phyloP scores from a whole-genome alignment of 2,329 filamentous ascomycete genomes.

The Colletotrichum spaethianum region DNA sequence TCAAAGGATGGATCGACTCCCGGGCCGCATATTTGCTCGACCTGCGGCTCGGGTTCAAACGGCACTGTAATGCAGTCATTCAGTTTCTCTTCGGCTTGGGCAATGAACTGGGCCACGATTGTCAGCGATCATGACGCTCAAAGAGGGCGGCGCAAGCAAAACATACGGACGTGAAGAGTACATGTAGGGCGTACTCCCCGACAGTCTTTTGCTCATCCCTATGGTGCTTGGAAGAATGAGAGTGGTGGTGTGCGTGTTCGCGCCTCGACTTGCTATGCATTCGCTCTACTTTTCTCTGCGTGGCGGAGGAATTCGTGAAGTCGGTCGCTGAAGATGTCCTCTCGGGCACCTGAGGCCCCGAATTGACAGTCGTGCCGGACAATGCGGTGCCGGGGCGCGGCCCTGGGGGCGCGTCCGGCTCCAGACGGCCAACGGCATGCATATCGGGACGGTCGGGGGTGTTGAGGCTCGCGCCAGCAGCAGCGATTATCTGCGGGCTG shows the following conservation, averaged over 20 bases:
- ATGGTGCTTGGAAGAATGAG: slow-evolving; percentile 79
- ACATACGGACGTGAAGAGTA: slow-evolving; percentile 90
- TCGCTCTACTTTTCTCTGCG: slow-evolving; percentile 69
- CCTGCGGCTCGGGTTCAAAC: slow-evolving; percentile 84
- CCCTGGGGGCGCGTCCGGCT: slow-evolving; percentile 57
- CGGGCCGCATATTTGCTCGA: slow-evolving; percentile 92
- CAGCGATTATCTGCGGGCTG: slow-evolving; percentile 87
- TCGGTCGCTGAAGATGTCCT: slow-evolving; percentile 64
- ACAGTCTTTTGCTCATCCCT: slow-evolving; percentile 89
- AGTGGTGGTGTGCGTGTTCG: slow-evolving; percentile 81
- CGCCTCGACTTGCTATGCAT: slow-evolving; percentile 78
- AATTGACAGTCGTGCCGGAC: slow-evolving; percentile 58
- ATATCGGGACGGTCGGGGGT: slow-evolving; percentile 67
- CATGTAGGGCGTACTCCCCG: slow-evolving; percentile 97
- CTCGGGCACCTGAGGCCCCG: slow-evolving; percentile 56
- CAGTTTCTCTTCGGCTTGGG: slow-evolving; percentile 96
- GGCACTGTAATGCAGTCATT: slow-evolving; percentile 87
- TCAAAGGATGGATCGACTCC: slow-evolving; percentile 92
- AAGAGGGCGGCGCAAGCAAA: neutral
- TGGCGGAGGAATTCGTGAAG: slow-evolving; percentile 56
- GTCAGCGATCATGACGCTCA: slow-evolving; percentile 48
- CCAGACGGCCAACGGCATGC: slow-evolving; percentile 61
- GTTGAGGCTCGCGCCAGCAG: slow-evolving; percentile 68
- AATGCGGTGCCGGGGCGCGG: slow-evolving; percentile 63
- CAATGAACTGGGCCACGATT: slow-evolving; percentile 77